Evolutionary conservation across 1,139 yeast species (phyloP), one percentile per base, ranked within the genome.

Genomic region (Candida anutae): DNA sequence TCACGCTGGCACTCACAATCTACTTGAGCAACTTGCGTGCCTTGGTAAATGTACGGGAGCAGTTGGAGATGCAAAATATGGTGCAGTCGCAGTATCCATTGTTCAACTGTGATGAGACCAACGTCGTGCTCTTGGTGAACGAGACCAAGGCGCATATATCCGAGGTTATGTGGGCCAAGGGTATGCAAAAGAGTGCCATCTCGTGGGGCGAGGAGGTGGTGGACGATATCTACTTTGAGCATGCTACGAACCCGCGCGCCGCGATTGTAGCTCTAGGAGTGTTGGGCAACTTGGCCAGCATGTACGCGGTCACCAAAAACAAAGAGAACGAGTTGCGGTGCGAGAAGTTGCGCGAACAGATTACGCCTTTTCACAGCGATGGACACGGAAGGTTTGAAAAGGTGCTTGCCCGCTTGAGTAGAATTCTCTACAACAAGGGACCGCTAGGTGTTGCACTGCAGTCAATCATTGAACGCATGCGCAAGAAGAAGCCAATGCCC

Each of bases 81-180:
- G 28, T 19, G 12, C 69, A 64, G 36, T 42, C 50, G 1, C 45
- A 42, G 20, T 58, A 46, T 37, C 70, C 71, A 4, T 45, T 62
- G 13, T 61, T 64, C 40, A 45, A 64, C 38, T 58, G 65, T 38
- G 50, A 49, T 23, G 38, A 37, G n/a, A 47, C 46, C 13, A 62
- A 61, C 32, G 28, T 63, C 6, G 38, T 37, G 13, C 39, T 59
- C 35, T 32, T 44, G 15, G 48, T 49, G 13, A 58, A 59, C 25
- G 66, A 60, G 27, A 45, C 72, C 27, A 70, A 73, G 50, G 67
- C 77, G 11, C 79, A 78, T 46, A 56, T 80, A 13, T 65, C 81
- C 32, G 88, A 80, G 48, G 54, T 80, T 5, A 50, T 79, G 38
- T 80, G 85, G 82, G 69, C 67, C 5, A 60, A 69, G 34, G 76